These are phyloP conservation scores for Salix dunnii DNA, from an alignment of 345 rosid species.

Conservation along the genomic window DNA sequence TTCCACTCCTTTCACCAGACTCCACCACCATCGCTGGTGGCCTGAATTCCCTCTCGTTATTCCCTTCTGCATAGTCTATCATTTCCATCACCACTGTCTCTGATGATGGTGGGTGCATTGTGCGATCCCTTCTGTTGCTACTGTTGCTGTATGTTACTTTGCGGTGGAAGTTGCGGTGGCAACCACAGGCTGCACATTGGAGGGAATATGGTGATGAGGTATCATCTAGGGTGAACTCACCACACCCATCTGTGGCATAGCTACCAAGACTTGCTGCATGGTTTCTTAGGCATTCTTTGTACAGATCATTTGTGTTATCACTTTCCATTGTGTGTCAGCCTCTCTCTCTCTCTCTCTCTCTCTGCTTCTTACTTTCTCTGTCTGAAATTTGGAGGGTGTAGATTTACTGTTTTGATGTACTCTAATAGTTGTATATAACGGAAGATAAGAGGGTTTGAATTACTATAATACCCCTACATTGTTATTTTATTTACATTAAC, in stretches of 20 bases:
- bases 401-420: background rate
- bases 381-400: background rate
- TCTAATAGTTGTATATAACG: background rate
- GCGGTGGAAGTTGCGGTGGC: conserved; percentile 98
- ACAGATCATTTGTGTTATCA: conserved; percentile 24
- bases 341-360: background rate
- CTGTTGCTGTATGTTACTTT: conserved; percentile 27
- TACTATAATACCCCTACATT: background rate
- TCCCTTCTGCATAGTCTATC: conserved; percentile 19
- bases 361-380: background rate
- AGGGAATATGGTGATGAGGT: conserved; percentile 38
- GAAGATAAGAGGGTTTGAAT: background rate
- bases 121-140: conserved; percentile 18
- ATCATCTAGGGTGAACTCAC: conserved; percentile 51
- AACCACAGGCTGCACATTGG: conserved; percentile 84
- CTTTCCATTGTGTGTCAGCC: conserved; percentile 13
- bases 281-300: conserved; percentile 80
- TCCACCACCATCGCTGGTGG: conserved; percentile 8
- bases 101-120: background rate
- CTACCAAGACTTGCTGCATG: conserved; percentile 87
- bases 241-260: conserved; percentile 82
- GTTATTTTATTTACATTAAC: background rate
- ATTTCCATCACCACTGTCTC: conserved; percentile 21
- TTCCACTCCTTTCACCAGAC: conserved; percentile 7
- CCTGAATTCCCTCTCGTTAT: background rate